Percentiles rank a stretch among this genome's conserved stretches.
phyloP scores from a whole-genome alignment of 2,329 filamentous ascomycete species.

The Paecilomyces fulvus region DNA sequence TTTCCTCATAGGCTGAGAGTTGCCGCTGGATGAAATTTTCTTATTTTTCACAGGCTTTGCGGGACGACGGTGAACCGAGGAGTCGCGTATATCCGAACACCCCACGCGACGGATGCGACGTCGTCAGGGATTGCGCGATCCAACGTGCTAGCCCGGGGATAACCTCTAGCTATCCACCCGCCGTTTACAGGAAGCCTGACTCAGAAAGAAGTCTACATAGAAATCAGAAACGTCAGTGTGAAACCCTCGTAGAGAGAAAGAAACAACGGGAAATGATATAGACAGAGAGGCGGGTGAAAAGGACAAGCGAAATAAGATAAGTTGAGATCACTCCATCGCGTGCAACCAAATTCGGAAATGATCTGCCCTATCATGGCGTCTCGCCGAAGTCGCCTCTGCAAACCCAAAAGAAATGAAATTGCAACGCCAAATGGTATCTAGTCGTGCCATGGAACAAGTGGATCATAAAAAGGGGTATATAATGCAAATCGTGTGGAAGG shows the following conservation, averaged over 20 bases:
- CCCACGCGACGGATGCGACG: not conserved
- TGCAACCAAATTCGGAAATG: not conserved
- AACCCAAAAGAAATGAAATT: not conserved
- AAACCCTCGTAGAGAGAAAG: not conserved
- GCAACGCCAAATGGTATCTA: not conserved
- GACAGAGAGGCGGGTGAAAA: conserved; percentile 7
- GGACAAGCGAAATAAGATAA: conserved; percentile 9
- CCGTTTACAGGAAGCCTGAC: conserved; percentile 39
- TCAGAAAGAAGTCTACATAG: conserved; percentile 39
- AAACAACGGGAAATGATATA: conserved; percentile 2
- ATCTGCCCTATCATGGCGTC: not conserved
- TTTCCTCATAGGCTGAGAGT: not conserved
- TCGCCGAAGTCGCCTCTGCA: not conserved
- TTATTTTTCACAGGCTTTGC: not conserved
- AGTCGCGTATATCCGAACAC: not conserved
- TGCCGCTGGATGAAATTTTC: not conserved
- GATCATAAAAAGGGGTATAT: conserved; percentile 6
- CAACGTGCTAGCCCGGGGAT: not conserved
- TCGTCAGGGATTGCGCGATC: not conserved
- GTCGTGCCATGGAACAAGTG: conserved; percentile 1
- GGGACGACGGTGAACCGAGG: not conserved
- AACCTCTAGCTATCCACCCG: not conserved
- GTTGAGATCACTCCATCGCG: not conserved
- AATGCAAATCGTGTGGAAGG: conserved; percentile 6
- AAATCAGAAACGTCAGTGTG: conserved; percentile 10